Conservation (phyloP, 495 filamentous ascomycete species). For the Neohortaea acidophila region DNA sequence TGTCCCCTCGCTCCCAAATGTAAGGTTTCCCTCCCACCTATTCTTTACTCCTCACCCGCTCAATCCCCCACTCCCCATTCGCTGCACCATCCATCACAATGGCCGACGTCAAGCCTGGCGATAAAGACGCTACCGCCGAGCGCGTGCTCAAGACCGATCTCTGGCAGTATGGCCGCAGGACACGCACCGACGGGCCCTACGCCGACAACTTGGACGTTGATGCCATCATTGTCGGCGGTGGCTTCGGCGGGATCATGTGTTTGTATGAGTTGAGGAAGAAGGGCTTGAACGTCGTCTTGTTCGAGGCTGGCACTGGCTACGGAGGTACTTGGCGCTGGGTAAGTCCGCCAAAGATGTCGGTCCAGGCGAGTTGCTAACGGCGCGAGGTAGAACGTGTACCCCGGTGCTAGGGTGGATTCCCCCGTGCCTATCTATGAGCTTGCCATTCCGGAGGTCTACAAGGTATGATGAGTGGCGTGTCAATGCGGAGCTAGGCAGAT, state of each 20-base stretch:
- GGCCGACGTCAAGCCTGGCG: no score
- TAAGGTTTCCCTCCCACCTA: no score
- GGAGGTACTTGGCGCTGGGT: conserved; percentile 33
- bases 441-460: conserved; percentile 35
- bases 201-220: conserved; percentile 18
- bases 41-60: no score
- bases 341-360: background rate
- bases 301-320: conserved; percentile 34
- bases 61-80: no score
- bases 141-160: conserved; percentile 8
- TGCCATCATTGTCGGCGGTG: conserved; percentile 20
- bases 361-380: no score
- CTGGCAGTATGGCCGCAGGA: conserved; percentile 4
- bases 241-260: conserved; percentile 33
- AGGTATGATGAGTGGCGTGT: no score
- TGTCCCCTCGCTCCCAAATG: no score
- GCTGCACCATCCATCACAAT: no score
- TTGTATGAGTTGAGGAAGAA: conserved; percentile 29
- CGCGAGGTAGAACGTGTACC: conserved; percentile 1
- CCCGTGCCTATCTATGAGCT: conserved; percentile 38
- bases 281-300: conserved; percentile 29
- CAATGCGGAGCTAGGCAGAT: no score
- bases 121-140: background rate
- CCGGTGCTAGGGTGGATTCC: conserved; percentile 33
- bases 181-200: conserved; percentile 7